Conservation (phyloP, 1,284 basidiomycete species). For the Melampsora americana region DNA sequence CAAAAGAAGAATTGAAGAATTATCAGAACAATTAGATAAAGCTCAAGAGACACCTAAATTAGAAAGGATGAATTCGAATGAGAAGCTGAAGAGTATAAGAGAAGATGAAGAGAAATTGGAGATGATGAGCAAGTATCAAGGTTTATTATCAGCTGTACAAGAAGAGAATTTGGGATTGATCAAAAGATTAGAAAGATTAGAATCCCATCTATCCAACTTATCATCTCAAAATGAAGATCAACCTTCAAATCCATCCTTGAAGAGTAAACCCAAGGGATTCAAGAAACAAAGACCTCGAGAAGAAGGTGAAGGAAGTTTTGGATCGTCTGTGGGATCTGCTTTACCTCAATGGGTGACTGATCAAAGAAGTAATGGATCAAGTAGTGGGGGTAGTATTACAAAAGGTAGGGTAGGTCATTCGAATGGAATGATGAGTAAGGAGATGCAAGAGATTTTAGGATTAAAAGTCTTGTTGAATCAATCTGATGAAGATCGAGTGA, state of each 20-base stretch:
- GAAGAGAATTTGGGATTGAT: constrained; percentile 15
- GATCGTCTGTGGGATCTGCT: no score
- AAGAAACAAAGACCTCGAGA: no score
- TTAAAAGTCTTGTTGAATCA: constrained; percentile 10
- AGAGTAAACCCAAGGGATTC: background rate
- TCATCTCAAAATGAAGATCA: background rate
- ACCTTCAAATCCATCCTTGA: background rate
- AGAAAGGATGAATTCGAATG: background rate
- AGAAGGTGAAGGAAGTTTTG: no score
- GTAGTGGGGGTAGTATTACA: no score
- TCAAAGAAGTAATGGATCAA: no score
- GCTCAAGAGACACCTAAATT: background rate
- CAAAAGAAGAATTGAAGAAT: background rate
- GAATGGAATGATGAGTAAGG: background rate
- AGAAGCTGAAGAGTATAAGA: background rate
- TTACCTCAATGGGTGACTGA: no score
- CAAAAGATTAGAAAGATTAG: background rate
- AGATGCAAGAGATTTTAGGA: constrained; percentile 20
- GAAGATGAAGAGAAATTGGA: constrained; percentile 19
- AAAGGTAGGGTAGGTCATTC: no score
- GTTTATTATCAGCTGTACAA: background rate
- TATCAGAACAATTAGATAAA: background rate
- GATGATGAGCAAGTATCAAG: constrained; percentile 11
- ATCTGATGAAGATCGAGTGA: constrained; percentile 11
- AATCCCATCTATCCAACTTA: background rate